Evolutionary conservation across 2,329 filamentous ascomycete species (phyloP), one percentile per base, ranked within the genome.

Genomic region (Aspergillus felis): DNA sequence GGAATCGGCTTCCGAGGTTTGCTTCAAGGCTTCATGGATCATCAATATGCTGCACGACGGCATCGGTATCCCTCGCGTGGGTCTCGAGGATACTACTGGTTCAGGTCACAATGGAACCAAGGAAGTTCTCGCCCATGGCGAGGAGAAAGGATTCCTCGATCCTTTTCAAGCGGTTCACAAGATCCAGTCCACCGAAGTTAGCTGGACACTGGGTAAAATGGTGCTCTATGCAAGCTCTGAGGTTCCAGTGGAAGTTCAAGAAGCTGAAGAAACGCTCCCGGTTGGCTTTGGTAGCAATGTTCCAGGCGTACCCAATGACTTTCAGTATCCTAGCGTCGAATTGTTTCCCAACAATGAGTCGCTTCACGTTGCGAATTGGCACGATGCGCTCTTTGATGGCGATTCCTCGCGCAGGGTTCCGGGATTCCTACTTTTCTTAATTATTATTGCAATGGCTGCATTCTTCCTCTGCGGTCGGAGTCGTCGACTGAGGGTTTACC

Each of bases 21-120:
- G 94, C 73, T 99, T 99, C 82, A 99, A 99, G 74, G 92, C 94
- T 0, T 94, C 91, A 4, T 99, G 95, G 94, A 80, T 99, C 48
- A 96, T 99, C 70, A 99, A 95, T 66, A 88, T 99, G 68, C 81
- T 99, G 3, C 93, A 99, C 68, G 91, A 97, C 61, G 94, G 94
- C 1, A 97, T 99, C 63, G 95, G 94, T 0, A 87, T 99, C 53
- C 95, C 95, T 4, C 84, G 92, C 52, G 81, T 94, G 5, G 91
- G 90, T 0, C 76, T 96, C 14, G 93, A 96, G 65, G 79, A 85
- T 22, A 80, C 82, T 0, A 71, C 75, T 9, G 70, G 72, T 7
- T 78, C 81, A 0, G 78, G 77, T 14, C 80, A 85, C 57, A 96
- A 96, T 69, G 83, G 85, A 9, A 92, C 91, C 1, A 88, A 90